Conservation (phyloP, 306 rosid genomes). For the Dalbergia cultrata region DNA sequence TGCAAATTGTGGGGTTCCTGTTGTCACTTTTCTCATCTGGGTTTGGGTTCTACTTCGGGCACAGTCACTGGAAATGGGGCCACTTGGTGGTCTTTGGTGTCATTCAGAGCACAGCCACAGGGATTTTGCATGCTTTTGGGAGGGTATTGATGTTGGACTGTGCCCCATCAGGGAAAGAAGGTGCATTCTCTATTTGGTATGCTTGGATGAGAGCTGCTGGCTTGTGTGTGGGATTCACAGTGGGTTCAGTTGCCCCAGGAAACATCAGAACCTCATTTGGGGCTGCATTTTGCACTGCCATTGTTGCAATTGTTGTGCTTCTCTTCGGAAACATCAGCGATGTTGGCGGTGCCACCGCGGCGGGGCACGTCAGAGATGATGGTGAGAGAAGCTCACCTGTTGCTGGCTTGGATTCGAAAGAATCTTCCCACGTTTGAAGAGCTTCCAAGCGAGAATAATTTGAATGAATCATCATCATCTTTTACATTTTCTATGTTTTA, state of each 20-base stretch:
- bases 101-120: constrained; percentile 68
- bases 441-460: background rate
- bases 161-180: constrained; percentile 78
- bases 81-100: constrained; percentile 57
- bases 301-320: constrained; percentile 60
- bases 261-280: constrained; percentile 59
- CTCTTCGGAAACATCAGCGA: constrained; percentile 76
- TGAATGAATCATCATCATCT: background rate
- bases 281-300: constrained; percentile 63
- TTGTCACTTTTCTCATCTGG: constrained; percentile 62
- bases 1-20: constrained; percentile 81
- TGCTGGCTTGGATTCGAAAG: constrained; percentile 49
- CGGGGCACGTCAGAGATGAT: constrained; percentile 69
- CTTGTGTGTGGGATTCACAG: constrained; percentile 62
- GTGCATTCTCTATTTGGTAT: constrained; percentile 76
- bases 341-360: constrained; percentile 73
- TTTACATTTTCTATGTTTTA: constrained; percentile 34
- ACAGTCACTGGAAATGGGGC: constrained; percentile 55
- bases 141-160: constrained; percentile 75
- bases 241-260: constrained; percentile 58
- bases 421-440: constrained; percentile 44
- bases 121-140: constrained; percentile 74
- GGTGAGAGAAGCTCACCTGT: constrained; percentile 53
- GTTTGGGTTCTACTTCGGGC: constrained; percentile 61
- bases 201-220: constrained; percentile 74